phyloP scores from a whole-genome alignment of 768 basidiomycete genomes.

The Boletus bicolor region DNA sequence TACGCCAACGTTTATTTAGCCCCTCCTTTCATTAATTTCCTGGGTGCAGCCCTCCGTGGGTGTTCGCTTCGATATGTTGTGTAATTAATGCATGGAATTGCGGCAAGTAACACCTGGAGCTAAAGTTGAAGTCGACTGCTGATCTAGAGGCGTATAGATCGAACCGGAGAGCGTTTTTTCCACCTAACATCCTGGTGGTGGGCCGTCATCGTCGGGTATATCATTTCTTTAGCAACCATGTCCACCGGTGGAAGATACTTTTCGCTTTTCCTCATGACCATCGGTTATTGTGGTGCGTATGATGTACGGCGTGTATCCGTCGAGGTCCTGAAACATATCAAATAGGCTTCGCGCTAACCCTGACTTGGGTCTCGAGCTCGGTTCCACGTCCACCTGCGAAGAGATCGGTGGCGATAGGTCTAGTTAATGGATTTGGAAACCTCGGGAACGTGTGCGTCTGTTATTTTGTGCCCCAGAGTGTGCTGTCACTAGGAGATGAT shows the following conservation, averaged over 20 bases:
- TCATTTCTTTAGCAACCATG: conserved; percentile 54
- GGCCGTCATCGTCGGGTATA: conserved; percentile 56
- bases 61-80: conserved; percentile 49
- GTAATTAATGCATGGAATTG: conserved; percentile 55
- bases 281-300: conserved; percentile 43
- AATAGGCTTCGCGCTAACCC: conserved; percentile 41
- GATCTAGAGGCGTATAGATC: conserved; percentile 34
- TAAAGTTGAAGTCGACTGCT: not conserved
- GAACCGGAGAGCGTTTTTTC: conserved; percentile 63
- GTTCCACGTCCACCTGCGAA: conserved; percentile 56
- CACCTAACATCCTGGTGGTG: conserved; percentile 57
- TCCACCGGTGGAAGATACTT: conserved; percentile 52
- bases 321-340: not conserved
- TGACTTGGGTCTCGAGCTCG: conserved; percentile 62
- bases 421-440: conserved; percentile 61
- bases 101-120: conserved; percentile 23
- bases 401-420: conserved; percentile 53
- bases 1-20: not conserved
- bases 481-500: not conserved
- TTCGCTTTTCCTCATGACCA: conserved; percentile 62
- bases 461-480: not conserved
- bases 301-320: not conserved
- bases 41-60: conserved; percentile 55
- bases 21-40: not conserved
- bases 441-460: conserved; percentile 53